Evolutionary conservation across 148 eudicot genomes (phyloP).

Genomic region (Spergularia marina): DNA sequence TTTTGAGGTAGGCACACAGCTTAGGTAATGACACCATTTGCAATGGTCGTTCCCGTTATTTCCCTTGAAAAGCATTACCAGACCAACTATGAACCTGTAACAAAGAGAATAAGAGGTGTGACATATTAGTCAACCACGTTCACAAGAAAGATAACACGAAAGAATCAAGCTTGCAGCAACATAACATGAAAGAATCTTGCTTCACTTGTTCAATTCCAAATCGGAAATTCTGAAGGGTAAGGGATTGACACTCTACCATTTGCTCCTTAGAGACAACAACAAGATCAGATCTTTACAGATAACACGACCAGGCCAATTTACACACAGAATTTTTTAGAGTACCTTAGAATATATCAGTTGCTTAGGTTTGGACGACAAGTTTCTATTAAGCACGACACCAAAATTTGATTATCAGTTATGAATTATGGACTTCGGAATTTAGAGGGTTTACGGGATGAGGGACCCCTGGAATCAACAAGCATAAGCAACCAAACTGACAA

Average conservation of each 20-base stretch:
- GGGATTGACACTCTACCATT: background rate
- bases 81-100: slow-evolving; percentile 47
- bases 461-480: no score
- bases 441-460: no score
- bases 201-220: background rate
- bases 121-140: background rate
- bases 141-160: background rate
- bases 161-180: background rate
- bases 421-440: no score
- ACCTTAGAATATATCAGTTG: no score
- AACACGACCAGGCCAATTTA: no score
- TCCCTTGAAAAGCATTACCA: slow-evolving; percentile 63
- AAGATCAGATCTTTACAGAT: no score
- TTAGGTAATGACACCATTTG: slow-evolving; percentile 76
- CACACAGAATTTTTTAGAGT: no score
- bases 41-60: slow-evolving; percentile 58
- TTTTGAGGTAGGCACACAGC: slow-evolving; percentile 66
- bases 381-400: no score
- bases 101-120: background rate
- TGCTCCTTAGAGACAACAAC: no score
- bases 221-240: background rate
- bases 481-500: no score
- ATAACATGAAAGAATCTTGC: background rate
- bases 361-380: no score
- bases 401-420: no score